These are phyloP conservation scores for Simplicillium aogashimaense DNA, from an alignment of 2,329 filamentous ascomycete genomes.

Conservation along the genomic window DNA sequence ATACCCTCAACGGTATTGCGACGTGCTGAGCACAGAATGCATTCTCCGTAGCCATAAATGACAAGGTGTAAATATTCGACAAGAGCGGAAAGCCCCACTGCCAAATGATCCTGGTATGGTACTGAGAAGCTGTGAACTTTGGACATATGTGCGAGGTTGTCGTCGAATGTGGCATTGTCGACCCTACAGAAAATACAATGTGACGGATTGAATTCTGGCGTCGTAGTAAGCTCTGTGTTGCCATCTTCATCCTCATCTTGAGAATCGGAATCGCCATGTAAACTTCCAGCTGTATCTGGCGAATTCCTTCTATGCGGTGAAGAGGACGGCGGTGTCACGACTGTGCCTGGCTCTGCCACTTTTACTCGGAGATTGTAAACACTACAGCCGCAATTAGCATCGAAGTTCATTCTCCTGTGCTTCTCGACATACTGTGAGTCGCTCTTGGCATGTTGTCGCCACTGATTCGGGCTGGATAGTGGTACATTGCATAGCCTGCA, in stretches of 20 bases:
- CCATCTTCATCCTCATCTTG: neutral
- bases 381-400: conserved; percentile 6
- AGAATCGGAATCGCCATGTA: neutral
- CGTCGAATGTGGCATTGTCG: conserved; percentile 17
- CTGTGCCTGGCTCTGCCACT: conserved; percentile 10
- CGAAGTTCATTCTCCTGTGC: neutral
- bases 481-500: conserved; percentile 12
- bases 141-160: conserved; percentile 38
- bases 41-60: conserved; percentile 39
- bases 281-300: neutral
- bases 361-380: conserved; percentile 14
- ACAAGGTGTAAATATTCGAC: conserved; percentile 37
- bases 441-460: conserved; percentile 14
- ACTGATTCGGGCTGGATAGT: conserved; percentile 8
- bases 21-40: conserved; percentile 36
- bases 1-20: conserved; percentile 31
- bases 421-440: conserved; percentile 11
- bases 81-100: conserved; percentile 34
- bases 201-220: conserved; percentile 15
- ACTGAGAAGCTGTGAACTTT: conserved; percentile 35
- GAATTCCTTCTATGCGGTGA: conserved; percentile 1
- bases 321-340: conserved; percentile 6
- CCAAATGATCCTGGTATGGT: conserved; percentile 25
- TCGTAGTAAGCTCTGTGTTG: neutral
- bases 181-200: conserved; percentile 33